A percentile compares a stretch with the other conserved stretches of the same genome.
Conservation (phyloP, 352 stramenopile species). For the Peronospora belbahrii region DNA sequence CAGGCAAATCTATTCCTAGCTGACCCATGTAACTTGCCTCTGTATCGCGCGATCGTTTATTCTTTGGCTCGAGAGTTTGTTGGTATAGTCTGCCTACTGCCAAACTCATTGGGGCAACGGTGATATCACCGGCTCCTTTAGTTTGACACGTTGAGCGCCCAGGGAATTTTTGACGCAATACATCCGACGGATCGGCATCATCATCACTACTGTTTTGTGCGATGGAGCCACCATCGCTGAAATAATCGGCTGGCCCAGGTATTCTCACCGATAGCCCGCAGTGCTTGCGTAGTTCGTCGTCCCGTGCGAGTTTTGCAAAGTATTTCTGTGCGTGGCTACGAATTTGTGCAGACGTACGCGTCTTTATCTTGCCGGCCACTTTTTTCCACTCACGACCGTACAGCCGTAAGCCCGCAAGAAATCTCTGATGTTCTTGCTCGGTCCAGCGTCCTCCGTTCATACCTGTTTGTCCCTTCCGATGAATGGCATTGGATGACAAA, state of each 20-base stretch:
- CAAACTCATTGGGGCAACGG: conserved; percentile 17
- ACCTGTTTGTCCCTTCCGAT: conserved; percentile 43
- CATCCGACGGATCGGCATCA: conserved; percentile 23
- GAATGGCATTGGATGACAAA: conserved; percentile 29
- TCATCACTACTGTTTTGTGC: conserved; percentile 55
- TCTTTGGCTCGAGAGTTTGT: conserved; percentile 9
- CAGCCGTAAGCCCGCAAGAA: conserved; percentile 87
- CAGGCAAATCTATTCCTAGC: not conserved
- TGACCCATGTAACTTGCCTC: conserved; percentile 7
- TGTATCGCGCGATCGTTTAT: conserved; percentile 29
- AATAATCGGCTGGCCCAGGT: conserved; percentile 29
- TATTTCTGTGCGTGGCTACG: conserved; percentile 84
- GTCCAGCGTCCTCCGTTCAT: conserved; percentile 92
- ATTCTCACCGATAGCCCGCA: conserved; percentile 22
- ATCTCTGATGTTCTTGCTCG: conserved; percentile 91
- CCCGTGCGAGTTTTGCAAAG: conserved; percentile 78
- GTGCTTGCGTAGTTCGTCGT: conserved; percentile 59
- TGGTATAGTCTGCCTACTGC: conserved; percentile 12
- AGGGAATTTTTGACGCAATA: conserved; percentile 6
- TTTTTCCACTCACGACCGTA: conserved; percentile 98
- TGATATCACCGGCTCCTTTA: conserved; percentile 15
- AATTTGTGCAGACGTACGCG: conserved; percentile 79
- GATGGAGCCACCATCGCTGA: conserved; percentile 53
- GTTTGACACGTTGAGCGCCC: conserved; percentile 1
- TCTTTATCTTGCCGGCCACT: conserved; percentile 85